These are phyloP conservation scores for Fusarium azukiicola DNA, from an alignment of 2,329 filamentous ascomycete genomes.

Conservation along the genomic window DNA sequence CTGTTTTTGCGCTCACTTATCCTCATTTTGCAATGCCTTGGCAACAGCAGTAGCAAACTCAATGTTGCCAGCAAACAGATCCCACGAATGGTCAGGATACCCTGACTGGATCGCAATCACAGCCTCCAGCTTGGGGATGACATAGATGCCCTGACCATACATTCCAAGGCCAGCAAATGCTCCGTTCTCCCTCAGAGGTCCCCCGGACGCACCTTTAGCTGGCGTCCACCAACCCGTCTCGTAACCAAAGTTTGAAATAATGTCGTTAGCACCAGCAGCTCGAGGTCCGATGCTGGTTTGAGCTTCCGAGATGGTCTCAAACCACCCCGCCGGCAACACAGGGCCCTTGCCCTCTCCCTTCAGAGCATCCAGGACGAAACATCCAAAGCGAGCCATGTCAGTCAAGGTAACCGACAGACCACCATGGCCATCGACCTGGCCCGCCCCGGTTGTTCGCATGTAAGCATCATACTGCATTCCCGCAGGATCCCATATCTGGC, in stretches of 20 bases:
- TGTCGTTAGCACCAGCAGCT: conserved; percentile 34
- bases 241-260: conserved; percentile 39
- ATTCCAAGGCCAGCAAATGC: conserved; percentile 38
- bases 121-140: conserved; percentile 28
- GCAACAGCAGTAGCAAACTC: conserved; percentile 39
- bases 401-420: conserved; percentile 36
- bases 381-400: conserved; percentile 45
- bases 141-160: conserved; percentile 44
- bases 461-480: conserved; percentile 47
- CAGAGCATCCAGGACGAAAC: conserved; percentile 37
- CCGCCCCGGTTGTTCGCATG: conserved; percentile 42
- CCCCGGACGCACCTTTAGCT: conserved; percentile 12
- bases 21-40: conserved; percentile 19
- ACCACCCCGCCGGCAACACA: conserved; percentile 32
- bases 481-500: conserved; percentile 44
- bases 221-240: conserved; percentile 48
- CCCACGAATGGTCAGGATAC: conserved; percentile 44
- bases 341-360: conserved; percentile 27
- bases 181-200: conserved; percentile 34
- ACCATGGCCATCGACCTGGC: conserved; percentile 42
- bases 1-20: background rate
- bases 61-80: conserved; percentile 37
- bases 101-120: conserved; percentile 44
- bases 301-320: conserved; percentile 36
- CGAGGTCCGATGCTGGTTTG: conserved; percentile 35